phyloP scores from a whole-genome alignment of 495 filamentous ascomycete genomes.

The Penicillium parvum region DNA sequence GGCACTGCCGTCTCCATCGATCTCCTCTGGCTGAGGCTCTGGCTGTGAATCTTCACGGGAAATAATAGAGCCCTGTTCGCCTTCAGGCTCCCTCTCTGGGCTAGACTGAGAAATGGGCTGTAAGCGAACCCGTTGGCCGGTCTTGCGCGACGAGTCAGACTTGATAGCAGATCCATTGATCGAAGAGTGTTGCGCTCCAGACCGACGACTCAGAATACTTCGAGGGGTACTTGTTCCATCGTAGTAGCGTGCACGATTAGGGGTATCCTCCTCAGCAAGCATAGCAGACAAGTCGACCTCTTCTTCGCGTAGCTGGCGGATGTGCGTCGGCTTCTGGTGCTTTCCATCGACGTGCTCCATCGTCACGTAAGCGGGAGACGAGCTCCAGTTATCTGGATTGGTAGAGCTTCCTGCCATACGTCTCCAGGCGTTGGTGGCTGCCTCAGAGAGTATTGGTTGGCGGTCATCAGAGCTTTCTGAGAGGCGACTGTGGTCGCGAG shows the following conservation, averaged over 20 bases:
- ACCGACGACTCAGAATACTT: constrained; percentile 17
- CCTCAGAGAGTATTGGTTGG: neutral
- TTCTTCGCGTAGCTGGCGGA: constrained; percentile 36
- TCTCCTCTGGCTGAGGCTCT: constrained; percentile 4
- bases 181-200: constrained; percentile 12
- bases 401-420: constrained; percentile 2
- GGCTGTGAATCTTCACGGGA: constrained; percentile 1
- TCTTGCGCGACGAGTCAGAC: constrained; percentile 10
- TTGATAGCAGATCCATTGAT: constrained; percentile 13
- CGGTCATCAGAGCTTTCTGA: constrained; percentile 22
- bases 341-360: constrained; percentile 25
- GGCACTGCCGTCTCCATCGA: constrained; percentile 12
- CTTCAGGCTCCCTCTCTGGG: constrained; percentile 22
- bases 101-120: constrained; percentile 28
- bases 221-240: constrained; percentile 37
- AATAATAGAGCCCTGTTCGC: constrained; percentile 14
- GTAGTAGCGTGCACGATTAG: constrained; percentile 40
- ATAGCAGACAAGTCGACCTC: constrained; percentile 37
- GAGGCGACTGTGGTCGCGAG: constrained; percentile 30
- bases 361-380: constrained; percentile 32
- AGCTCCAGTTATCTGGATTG: constrained; percentile 12
- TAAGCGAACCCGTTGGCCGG: constrained; percentile 17
- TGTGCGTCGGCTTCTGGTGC: constrained; percentile 31
- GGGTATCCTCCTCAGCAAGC: constrained; percentile 34
- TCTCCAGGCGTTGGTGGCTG: constrained; percentile 13